Evolutionary conservation across 2,329 filamentous ascomycete genomes (phyloP).

Genomic region (Penicillium sp.): DNA sequence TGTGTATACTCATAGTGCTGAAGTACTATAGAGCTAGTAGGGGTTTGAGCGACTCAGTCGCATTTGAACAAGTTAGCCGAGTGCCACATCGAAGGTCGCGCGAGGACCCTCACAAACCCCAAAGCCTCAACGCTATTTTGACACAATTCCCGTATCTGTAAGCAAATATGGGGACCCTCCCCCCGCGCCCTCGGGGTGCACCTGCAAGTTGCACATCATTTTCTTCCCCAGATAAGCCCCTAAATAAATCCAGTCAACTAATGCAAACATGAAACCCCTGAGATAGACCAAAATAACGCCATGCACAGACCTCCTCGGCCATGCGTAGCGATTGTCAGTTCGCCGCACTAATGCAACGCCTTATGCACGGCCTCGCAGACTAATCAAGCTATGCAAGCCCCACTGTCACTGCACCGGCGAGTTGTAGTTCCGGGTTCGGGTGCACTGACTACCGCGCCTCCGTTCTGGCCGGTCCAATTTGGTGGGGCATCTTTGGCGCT

Average conservation of each 20-base stretch:
- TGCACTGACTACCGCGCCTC: constrained; percentile 25
- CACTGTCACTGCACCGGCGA: constrained; percentile 18
- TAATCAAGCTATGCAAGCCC: constrained; percentile 15
- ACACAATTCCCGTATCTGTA: neutral
- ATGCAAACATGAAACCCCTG: constrained; percentile 17
- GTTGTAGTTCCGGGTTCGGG: constrained; percentile 17
- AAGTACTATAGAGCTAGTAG: neutral
- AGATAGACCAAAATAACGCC: constrained; percentile 7
- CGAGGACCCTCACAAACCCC: neutral
- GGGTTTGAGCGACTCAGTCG: neutral
- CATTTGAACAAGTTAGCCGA: constrained; percentile 2
- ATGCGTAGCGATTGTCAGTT: constrained; percentile 25
- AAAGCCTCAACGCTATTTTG: neutral
- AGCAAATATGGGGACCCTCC: neutral
- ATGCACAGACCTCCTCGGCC: constrained; percentile 13
- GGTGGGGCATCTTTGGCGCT: constrained; percentile 2
- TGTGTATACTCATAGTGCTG: neutral
- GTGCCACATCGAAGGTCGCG: neutral
- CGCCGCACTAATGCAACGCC: constrained; percentile 24
- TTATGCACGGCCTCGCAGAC: constrained; percentile 19
- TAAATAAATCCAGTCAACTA: too few relatives aligned
- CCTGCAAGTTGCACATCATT: constrained; percentile 11
- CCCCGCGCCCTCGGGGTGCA: constrained; percentile 5
- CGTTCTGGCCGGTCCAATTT: constrained; percentile 9
- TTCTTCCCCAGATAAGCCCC: neutral